Conservation (phyloP, 257 asterid genomes). For the Rhazya stricta region DNA sequence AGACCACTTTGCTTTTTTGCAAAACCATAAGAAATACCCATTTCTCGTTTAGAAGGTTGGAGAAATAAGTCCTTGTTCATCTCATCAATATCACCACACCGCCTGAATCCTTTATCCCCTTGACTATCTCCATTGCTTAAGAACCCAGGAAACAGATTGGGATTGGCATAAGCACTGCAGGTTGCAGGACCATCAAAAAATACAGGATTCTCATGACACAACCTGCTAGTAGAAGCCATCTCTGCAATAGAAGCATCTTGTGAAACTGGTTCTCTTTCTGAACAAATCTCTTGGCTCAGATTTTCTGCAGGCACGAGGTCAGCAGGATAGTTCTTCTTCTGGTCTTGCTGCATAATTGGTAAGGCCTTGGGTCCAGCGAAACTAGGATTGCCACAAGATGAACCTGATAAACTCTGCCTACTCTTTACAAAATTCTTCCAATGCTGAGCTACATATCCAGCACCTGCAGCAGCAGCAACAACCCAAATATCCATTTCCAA, state of each 20-base stretch:
- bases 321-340: conserved; percentile 21
- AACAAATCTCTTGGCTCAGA: conserved; percentile 23
- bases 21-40: conserved; percentile 37
- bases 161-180: conserved; percentile 16
- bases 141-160: conserved; percentile 17
- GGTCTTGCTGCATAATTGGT: conserved; percentile 15
- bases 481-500: conserved; percentile 60
- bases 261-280: conserved; percentile 23
- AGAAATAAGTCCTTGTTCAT: conserved; percentile 26
- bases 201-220: conserved; percentile 23
- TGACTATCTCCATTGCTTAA: conserved; percentile 25
- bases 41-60: conserved; percentile 34
- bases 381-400: conserved; percentile 27
- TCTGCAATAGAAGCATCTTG: conserved; percentile 27
- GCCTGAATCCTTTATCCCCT: conserved; percentile 26
- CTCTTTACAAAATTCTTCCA: conserved; percentile 49
- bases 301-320: conserved; percentile 19
- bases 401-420: conserved; percentile 31
- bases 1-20: conserved; percentile 42
- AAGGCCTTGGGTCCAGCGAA: conserved; percentile 23
- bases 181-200: conserved; percentile 15
- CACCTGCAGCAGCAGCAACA: conserved; percentile 77
- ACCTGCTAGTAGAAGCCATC: conserved; percentile 36
- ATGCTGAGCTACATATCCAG: conserved; percentile 60
- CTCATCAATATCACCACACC: conserved; percentile 25